Evolutionary conservation across 2,329 filamentous ascomycete genomes (phyloP).

Genomic region (Penicillium sp.): DNA sequence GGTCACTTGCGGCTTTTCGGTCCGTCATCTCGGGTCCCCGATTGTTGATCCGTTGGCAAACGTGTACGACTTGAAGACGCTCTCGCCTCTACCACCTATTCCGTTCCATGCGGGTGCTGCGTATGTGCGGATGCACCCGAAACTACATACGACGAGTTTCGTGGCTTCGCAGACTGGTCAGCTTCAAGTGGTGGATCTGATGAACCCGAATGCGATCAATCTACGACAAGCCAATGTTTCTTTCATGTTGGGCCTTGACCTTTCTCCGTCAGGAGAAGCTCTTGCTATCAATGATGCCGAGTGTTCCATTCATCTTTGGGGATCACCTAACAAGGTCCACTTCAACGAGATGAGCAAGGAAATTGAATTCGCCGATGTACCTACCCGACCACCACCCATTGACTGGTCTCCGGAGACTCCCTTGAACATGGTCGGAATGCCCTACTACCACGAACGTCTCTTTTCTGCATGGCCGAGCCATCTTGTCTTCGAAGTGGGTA

Average conservation of each 20-base stretch:
- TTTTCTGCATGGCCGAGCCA: slow-evolving; percentile 90
- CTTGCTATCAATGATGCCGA: slow-evolving; percentile 81
- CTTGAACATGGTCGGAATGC: slow-evolving; percentile 84
- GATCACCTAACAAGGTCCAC: slow-evolving; percentile 80
- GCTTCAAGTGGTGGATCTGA: slow-evolving; percentile 93
- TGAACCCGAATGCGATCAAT: slow-evolving; percentile 88
- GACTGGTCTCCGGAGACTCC: slow-evolving; percentile 79
- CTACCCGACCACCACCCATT: slow-evolving; percentile 66
- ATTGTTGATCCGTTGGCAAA: slow-evolving; percentile 93
- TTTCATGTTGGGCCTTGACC: slow-evolving; percentile 79
- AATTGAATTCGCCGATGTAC: slow-evolving; percentile 75
- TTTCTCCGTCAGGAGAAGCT: slow-evolving; percentile 86
- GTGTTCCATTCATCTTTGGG: slow-evolving; percentile 83
- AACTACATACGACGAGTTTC: slow-evolving; percentile 92
- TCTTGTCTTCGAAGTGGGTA: slow-evolving; percentile 82
- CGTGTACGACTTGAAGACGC: slow-evolving; percentile 92
- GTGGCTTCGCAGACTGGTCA: slow-evolving; percentile 91
- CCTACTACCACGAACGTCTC: slow-evolving; percentile 86
- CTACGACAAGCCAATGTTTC: slow-evolving; percentile 81
- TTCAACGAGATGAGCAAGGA: slow-evolving; percentile 83
- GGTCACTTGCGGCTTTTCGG: slow-evolving; percentile 91
- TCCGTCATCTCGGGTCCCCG: slow-evolving; percentile 76
- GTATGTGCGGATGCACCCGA: slow-evolving; percentile 94
- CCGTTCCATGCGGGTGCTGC: slow-evolving; percentile 91
- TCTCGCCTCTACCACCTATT: slow-evolving; percentile 85